Evolutionary conservation across 2,329 filamentous ascomycete species (phyloP), one percentile per base, ranked within the genome.

Genomic region (Chrysoporthe austroafricana): DNA sequence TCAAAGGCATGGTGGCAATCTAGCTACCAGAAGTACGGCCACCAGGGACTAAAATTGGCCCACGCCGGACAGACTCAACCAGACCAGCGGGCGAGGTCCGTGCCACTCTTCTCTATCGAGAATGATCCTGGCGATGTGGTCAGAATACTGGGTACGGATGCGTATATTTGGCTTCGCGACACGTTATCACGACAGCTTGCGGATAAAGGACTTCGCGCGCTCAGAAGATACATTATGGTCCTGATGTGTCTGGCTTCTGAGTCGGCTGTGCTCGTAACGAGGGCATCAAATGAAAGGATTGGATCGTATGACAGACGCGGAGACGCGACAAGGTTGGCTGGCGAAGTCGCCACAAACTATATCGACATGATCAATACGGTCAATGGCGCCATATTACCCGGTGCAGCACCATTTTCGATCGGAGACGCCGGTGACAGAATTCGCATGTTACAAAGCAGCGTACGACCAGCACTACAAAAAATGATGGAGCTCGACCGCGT

Each of bases 1-100:
- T 21, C 46, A 4, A 61, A 61, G 39, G 4, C 39, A 18, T 61
- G 58, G 58, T 61, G 58, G 58, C 42, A 32, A 26, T 46, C 58
- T 9, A 46, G 26, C 42, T 48, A 44, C 58, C 58, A 46, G 26
- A 61, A 46, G 9, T 61, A 32, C 21, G 14, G 26, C 9, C 58
- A 61, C 26, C 36, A 61, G 2, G 58, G 39, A 21, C 14, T 61
- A 2, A 34, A 34, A 26, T 21, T 59, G 8, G 36, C 42, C 18
- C 14, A 44, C 1, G 21, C 46, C 3, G 58, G 8, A 21, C 42
- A 11, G 9, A 32, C 18, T 18, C 14, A 9, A 39, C 21, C 58
- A 14, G 32, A 43, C 21, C 21, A 16, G 16, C 58, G 48, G 11
- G 48, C n/a, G 8, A 52, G 48, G 5, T 52, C 48, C 26, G 48